phyloP scores from a whole-genome alignment of 1,284 basidiomycete genomes.

The Rhodotorula sp. region DNA sequence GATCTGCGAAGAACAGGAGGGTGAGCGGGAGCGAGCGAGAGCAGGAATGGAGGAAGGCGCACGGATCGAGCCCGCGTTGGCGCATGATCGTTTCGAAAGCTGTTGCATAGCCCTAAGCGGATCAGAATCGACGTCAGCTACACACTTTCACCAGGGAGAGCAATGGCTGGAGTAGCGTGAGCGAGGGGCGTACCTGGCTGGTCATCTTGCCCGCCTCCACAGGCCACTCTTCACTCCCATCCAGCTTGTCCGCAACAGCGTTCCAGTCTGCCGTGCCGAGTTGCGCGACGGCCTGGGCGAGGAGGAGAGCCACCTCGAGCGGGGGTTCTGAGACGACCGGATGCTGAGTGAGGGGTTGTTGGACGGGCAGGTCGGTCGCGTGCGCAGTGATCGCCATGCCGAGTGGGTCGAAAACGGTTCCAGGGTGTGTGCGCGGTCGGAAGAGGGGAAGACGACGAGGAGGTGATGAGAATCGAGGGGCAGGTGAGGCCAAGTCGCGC shows the following conservation, averaged over 20 bases:
- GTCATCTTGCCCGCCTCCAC: conserved; percentile 15
- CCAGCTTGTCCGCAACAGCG: conserved; percentile 1
- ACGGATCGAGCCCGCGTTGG: conserved; percentile 15
- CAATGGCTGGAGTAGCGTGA: background rate
- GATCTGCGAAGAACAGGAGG: background rate
- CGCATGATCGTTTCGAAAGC: conserved; percentile 16
- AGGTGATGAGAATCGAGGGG: background rate
- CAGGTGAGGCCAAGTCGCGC: background rate
- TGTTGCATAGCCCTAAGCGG: conserved; percentile 3
- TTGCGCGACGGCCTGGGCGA: conserved; percentile 26
- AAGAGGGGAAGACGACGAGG: background rate
- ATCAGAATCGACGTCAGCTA: background rate
- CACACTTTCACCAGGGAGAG: no score
- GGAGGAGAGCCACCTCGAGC: conserved; percentile 21
- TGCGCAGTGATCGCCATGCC: background rate
- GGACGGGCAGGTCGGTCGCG: background rate
- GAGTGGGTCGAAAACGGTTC: background rate
- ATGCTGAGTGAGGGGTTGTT: conserved; percentile 2
- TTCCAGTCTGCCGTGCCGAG: conserved; percentile 24
- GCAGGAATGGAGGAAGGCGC: background rate
- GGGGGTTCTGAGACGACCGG: conserved; percentile 16
- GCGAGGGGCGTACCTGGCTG: background rate
- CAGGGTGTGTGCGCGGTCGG: background rate
- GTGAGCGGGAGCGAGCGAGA: background rate
- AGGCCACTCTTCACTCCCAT: conserved; percentile 6